A percentile compares a stretch with the other conserved stretches of the same genome.
Conservation (phyloP, 345 rosid genomes). For the Balakata baccata region DNA sequence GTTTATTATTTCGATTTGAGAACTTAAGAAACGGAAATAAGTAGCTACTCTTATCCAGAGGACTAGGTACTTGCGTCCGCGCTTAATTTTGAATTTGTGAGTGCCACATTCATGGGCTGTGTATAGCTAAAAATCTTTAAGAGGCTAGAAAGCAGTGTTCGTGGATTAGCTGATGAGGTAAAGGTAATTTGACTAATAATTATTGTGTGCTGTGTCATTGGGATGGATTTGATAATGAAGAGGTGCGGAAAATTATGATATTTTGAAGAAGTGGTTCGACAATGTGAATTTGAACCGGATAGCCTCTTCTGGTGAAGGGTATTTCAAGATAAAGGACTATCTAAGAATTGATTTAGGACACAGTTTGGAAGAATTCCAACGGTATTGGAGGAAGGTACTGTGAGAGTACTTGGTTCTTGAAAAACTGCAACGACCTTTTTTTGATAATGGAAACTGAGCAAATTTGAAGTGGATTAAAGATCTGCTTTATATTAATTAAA, state of each 20-base stretch:
- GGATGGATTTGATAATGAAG: neutral
- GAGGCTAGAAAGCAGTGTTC: neutral
- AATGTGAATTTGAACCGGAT: neutral
- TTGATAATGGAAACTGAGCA: neutral
- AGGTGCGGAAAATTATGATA: neutral
- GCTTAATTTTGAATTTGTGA: slow-evolving; percentile 1
- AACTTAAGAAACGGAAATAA: neutral
- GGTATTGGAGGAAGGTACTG: neutral
- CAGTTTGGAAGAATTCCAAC: neutral
- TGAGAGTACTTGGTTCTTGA: neutral
- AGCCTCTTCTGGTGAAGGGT: neutral
- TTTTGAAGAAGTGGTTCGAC: neutral
- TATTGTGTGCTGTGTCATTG: neutral
- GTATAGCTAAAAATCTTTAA: neutral
- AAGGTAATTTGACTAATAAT: neutral
- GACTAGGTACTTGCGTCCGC: neutral
- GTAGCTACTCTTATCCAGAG: neutral
- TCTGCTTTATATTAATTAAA: neutral
- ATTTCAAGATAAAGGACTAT: neutral
- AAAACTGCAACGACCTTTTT: neutral
- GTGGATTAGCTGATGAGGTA: neutral
- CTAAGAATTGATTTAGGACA: neutral
- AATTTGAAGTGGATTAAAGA: neutral
- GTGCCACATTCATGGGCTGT: neutral
- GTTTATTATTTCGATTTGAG: neutral